Evolutionary conservation across 2,329 filamentous ascomycete genomes (phyloP), one percentile per base, ranked within the genome.

Genomic region (Lachnum nothofagi): DNA sequence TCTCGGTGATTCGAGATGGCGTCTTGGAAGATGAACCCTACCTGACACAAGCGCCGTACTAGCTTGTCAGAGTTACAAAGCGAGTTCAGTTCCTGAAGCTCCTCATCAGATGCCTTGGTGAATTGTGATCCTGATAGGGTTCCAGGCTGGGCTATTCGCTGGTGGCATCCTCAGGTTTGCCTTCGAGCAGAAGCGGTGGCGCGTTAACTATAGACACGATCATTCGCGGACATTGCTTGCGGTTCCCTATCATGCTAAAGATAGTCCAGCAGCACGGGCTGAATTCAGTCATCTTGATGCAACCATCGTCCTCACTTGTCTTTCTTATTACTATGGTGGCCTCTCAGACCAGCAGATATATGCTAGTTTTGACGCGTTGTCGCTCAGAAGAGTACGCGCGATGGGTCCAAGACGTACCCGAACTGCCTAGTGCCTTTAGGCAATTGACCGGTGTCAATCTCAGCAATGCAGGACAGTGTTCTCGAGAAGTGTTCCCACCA

Each of bases 221-320:
- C 51, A 57, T 0, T 58, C 52, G 0, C 63, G 78, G 2, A 77
- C 73, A 0, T 67, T 62, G 42, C 69, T 85, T 0, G 76, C 77
- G 0, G 78, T 86, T 0, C 82, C 80, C 0, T 86, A 75, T 53
- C 69, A 70, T 7, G 79, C 79, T 0, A 85, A 85, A 47, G 80
- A 81, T 42, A 72, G 38, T 9, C 81, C 80, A 0, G 69, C 76
- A 0, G 63, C 70, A 0, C 69, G 76, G 3, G 75, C 80, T 0
- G 80, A 85, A 52, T 85, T 82, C 58, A 80, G 79, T 10, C 79
- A 85, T 31, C 78, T 79, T 0, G 82, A 85, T 35, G 72, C 78
- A 0, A 70, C 76, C 0, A 76, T 84, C 12, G 47, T 73, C 0
- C 62, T 85, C 0, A 84, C 81, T 0, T 78, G 67, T 1, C 62